Base-by-base conservation (phyloP, 345 rosid species). In the Raphanus raphanistrum region DNA sequence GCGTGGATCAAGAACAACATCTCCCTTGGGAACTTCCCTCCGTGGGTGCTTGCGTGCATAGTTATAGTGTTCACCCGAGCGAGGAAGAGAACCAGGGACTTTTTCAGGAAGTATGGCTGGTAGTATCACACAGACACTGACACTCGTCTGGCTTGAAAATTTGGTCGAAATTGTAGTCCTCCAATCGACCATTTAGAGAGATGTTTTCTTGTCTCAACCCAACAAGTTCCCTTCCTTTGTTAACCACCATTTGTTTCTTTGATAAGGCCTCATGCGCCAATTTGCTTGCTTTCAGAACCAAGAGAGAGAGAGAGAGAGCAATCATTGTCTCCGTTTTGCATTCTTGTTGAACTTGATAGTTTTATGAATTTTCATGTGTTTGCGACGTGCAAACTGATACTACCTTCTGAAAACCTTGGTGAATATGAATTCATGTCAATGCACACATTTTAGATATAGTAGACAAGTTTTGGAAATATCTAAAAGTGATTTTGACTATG, bases 1-100 rank as follows among this genome's bases (percentile, higher is more conserved):
- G 73, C 84, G 21, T 91, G 96, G 97, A 67, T 88, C 27, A 80
- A 82, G 76, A 90, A 80, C 16, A 78, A 87, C 75, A 4, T 87
- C 68, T 77, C 83, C 9, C 78, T 79, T 3, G 89, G 87, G 32
- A 85, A 79, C 84, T 88, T 88, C 76, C 94, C 95, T 55, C 97
- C 99, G 6, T 92, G 99, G 98, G 72, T 95, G 72, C 87, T 95
- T 3, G 99, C 99, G 13, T 92, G 91, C 74, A 66, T 87, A 4
- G 92, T 95, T 4, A 88, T 95, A 15, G 97, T 90, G 66, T 92
- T 95, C 75, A 88, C 91, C n/a, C 96, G 97, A 32, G 91, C 86
- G 82, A 91, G 96, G 87, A 95, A 92, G 92, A 85, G 99, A 85
- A 91, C 97, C 12, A 83, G 76, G 81, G 84, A 90, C 82, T 83